Evolutionary conservation across 805 yeast species (phyloP).

Genomic region (Kuraishia borneana): DNA sequence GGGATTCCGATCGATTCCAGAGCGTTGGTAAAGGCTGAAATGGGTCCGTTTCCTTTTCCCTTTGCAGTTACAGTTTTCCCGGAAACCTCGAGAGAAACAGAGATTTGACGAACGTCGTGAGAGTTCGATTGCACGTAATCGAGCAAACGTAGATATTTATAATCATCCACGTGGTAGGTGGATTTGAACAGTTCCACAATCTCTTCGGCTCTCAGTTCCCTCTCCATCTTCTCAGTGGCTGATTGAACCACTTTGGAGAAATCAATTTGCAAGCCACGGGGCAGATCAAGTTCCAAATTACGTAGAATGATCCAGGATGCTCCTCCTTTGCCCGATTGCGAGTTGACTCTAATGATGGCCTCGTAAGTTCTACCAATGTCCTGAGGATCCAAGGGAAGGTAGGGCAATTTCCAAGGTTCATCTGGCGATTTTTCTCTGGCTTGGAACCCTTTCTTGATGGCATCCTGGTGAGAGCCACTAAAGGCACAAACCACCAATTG

Average conservation of each 20-base stretch:
- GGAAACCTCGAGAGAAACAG: conserved; percentile 27
- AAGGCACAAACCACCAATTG: conserved; percentile 71
- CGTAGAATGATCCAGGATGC: conserved; percentile 74
- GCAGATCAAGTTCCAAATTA: conserved; percentile 61
- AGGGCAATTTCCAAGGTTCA: conserved; percentile 57
- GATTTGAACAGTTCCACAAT: conserved; percentile 44
- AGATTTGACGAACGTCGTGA: conserved; percentile 29
- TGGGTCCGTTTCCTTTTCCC: conserved; percentile 73
- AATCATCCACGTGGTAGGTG: conserved; percentile 31
- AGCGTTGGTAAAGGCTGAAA: conserved; percentile 63
- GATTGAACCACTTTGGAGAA: conserved; percentile 57
- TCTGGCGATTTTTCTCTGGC: conserved; percentile 39
- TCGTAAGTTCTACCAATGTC: conserved; percentile 75
- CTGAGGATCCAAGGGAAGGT: conserved; percentile 71
- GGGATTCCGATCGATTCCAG: conserved; percentile 36
- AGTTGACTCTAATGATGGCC: conserved; percentile 74
- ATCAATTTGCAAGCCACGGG: conserved; percentile 58
- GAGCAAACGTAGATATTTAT: conserved; percentile 21
- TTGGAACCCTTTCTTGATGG: conserved; percentile 25
- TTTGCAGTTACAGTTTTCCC: conserved; percentile 22
- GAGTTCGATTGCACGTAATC: conserved; percentile 8
- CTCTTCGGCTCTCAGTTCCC: conserved; percentile 61
- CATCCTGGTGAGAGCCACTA: conserved; percentile 41
- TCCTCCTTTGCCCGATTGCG: conserved; percentile 85
- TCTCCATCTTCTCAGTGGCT: conserved; percentile 53